Percentiles rank a stretch among this genome's conserved stretches.
phyloP scores from a whole-genome alignment of 1,139 yeast genomes.

The Groenewaldozyma auringiensis region DNA sequence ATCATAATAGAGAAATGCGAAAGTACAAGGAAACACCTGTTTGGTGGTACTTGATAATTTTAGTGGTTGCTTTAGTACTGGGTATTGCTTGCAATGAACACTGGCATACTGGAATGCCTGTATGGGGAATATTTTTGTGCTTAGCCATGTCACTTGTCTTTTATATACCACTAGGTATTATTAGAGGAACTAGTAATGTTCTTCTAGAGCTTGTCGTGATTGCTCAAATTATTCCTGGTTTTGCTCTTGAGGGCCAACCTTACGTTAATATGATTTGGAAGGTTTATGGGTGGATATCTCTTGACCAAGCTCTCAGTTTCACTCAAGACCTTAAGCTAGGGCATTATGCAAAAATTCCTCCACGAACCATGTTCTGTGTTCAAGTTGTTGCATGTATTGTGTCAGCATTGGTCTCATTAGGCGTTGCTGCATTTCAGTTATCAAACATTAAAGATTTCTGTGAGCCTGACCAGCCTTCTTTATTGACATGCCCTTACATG shows the following conservation, averaged over 20 bases:
- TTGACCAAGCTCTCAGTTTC: slow-evolving; percentile 45
- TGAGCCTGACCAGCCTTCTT: slow-evolving; percentile 9
- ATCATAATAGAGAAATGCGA: slow-evolving; percentile 50
- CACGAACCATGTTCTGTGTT: slow-evolving; percentile 47
- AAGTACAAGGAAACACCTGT: slow-evolving; percentile 55
- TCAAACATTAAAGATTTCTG: slow-evolving; percentile 27
- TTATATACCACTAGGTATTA: slow-evolving; percentile 44
- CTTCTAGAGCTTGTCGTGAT: slow-evolving; percentile 50
- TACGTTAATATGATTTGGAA: slow-evolving; percentile 51
- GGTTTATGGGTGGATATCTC: slow-evolving; percentile 39
- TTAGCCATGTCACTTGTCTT: slow-evolving; percentile 48
- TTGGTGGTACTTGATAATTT: slow-evolving; percentile 45
- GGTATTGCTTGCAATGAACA: slow-evolving; percentile 43
- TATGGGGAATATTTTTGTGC: slow-evolving; percentile 51
- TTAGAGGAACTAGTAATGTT: slow-evolving; percentile 47
- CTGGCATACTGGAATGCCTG: slow-evolving; percentile 39
- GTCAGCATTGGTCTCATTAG: slow-evolving; percentile 37
- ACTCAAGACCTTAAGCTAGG: slow-evolving; percentile 46
- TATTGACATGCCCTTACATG: slow-evolving; percentile 28
- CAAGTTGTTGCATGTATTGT: slow-evolving; percentile 38
- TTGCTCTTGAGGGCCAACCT: slow-evolving; percentile 57
- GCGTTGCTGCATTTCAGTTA: slow-evolving; percentile 41
- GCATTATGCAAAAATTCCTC: slow-evolving; percentile 48
- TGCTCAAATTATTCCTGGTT: slow-evolving; percentile 55
- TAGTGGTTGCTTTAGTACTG: slow-evolving; percentile 41